Percentiles rank a stretch among this genome's conserved stretches.
These are phyloP conservation scores for Diaporthe nobilis DNA, from an alignment of 2,329 filamentous ascomycete genomes.

Conservation along the genomic window DNA sequence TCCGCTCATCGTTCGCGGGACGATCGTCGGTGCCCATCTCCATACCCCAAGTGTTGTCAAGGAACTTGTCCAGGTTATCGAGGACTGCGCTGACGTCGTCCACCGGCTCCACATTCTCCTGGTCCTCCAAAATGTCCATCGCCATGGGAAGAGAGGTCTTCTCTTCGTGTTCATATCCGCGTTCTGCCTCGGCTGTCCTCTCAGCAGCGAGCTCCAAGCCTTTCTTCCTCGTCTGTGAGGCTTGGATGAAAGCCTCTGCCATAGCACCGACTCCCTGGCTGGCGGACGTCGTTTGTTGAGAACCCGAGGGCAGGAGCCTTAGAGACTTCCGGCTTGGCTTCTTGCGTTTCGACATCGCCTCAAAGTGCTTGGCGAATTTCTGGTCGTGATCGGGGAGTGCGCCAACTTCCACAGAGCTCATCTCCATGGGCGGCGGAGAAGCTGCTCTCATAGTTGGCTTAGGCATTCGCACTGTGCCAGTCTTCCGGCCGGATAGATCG, in stretches of 20 bases:
- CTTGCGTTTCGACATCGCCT: constrained; percentile 55
- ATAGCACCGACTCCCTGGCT: constrained; percentile 62
- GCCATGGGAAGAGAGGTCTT: not conserved
- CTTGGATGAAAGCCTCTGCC: constrained; percentile 64
- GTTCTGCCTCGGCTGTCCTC: constrained; percentile 7
- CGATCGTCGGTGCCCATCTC: constrained; percentile 53
- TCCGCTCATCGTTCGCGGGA: constrained; percentile 45
- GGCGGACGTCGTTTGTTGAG: constrained; percentile 54
- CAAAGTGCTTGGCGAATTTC: constrained; percentile 64
- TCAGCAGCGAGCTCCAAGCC: constrained; percentile 31
- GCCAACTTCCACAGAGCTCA: constrained; percentile 39
- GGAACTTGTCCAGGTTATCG: constrained; percentile 61
- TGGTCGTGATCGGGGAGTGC: constrained; percentile 54
- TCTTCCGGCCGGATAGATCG: constrained; percentile 32
- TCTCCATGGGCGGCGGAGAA: constrained; percentile 38
- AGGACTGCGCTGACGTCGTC: constrained; percentile 64
- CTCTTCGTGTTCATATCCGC: not conserved
- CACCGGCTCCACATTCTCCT: constrained; percentile 43
- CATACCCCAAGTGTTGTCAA: constrained; percentile 54
- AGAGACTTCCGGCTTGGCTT: constrained; percentile 45
- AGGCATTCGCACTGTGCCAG: constrained; percentile 19
- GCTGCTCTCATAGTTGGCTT: constrained; percentile 24
- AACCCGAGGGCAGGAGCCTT: constrained; percentile 58
- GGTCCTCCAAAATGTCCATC: not conserved
- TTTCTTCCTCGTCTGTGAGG: constrained; percentile 52